Percentiles rank a stretch among this genome's conserved stretches.
phyloP scores from a whole-genome alignment of 345 rosid species.

The Syzygium jambos region DNA sequence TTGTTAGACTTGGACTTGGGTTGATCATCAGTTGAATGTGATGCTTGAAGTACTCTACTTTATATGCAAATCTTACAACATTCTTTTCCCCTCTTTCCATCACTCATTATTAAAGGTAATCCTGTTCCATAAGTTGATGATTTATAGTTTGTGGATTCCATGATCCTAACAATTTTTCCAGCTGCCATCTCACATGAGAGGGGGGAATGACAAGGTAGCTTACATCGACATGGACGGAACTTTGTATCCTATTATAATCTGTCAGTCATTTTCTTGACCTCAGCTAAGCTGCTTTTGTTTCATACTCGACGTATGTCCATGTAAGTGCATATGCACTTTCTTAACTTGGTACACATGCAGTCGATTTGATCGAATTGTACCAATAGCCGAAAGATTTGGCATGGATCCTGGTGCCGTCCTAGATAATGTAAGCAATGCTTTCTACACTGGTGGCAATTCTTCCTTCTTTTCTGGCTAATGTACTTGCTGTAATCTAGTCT shows the following conservation, averaged over 20 bases:
- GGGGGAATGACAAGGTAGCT: background rate
- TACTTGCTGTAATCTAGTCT: background rate
- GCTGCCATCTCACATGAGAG: background rate
- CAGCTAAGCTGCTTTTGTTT: background rate
- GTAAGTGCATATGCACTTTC: background rate
- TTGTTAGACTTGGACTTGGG: accelerated
- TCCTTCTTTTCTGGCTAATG: background rate
- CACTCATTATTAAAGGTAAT: background rate
- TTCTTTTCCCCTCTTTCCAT: background rate
- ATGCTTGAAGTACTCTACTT: background rate
- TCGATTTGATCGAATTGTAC: accelerated
- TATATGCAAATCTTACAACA: background rate
- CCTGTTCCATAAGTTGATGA: too few species aligned
- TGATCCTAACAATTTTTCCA: accelerated
- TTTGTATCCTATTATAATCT: background rate
- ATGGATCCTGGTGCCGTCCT: background rate
- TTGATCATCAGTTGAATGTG: background rate
- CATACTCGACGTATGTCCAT: accelerated
- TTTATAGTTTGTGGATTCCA: background rate
- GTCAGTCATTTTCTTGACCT: background rate
- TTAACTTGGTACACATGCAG: background rate
- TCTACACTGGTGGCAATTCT: background rate
- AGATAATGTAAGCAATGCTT: background rate
- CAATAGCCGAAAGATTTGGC: background rate
- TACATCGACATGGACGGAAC: background rate